Conservation (phyloP, 2,329 filamentous ascomycete genomes). For the Hypoxylon sp. region DNA sequence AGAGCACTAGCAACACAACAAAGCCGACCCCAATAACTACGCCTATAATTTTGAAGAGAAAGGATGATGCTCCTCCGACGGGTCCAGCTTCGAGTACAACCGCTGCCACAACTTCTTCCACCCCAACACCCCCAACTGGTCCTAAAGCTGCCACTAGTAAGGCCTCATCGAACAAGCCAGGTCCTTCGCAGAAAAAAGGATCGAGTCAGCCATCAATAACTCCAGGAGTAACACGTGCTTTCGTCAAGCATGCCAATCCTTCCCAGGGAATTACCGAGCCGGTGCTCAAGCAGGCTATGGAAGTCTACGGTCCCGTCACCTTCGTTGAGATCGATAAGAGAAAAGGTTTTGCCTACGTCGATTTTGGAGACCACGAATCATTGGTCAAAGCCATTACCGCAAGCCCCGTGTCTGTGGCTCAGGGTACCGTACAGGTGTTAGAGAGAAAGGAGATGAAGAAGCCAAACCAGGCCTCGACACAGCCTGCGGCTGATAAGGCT, state of each 20-base stretch:
- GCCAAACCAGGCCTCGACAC: conserved; percentile 39
- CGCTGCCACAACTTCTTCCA: conserved; percentile 50
- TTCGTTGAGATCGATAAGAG: conserved; percentile 94
- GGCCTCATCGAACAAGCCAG: conserved; percentile 44
- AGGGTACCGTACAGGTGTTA: conserved; percentile 88
- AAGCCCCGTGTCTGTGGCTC: conserved; percentile 85
- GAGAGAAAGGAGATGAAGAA: conserved; percentile 78
- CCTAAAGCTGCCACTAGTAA: conserved; percentile 50
- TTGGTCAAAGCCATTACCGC: conserved; percentile 85
- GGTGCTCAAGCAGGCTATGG: conserved; percentile 80
- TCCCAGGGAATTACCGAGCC: conserved; percentile 93
- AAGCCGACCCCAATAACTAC: conserved; percentile 52
- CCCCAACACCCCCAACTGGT: conserved; percentile 54
- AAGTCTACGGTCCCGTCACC: conserved; percentile 79
- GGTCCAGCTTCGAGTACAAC: conserved; percentile 45
- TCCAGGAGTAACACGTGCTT: conserved; percentile 74
- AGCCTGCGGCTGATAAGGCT: conserved; percentile 47
- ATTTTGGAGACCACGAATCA: conserved; percentile 81
- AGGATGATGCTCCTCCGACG: conserved; percentile 44
- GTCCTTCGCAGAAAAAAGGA: conserved; percentile 54
- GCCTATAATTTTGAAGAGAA: conserved; percentile 53
- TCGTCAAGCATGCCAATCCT: conserved; percentile 86
- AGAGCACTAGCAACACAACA: conserved; percentile 42
- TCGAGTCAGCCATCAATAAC: conserved; percentile 52
- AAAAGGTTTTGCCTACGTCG: conserved; percentile 94